A percentile compares a stretch with the other conserved stretches of the same genome.
These are phyloP conservation scores for Peniophora sp. DNA, from an alignment of 1,284 basidiomycete genomes.

Conservation along the genomic window DNA sequence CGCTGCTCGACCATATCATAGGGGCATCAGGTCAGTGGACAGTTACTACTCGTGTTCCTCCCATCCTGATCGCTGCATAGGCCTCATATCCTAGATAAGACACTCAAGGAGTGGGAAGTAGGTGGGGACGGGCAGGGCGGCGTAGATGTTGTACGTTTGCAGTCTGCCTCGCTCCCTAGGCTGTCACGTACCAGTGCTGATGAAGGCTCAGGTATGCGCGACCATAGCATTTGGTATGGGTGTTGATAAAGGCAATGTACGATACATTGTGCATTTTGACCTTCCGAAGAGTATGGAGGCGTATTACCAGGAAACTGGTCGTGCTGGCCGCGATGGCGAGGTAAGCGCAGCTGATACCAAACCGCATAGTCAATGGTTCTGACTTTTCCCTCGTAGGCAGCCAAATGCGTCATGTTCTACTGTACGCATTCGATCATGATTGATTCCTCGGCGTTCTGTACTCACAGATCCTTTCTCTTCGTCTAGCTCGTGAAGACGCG, in stretches of 20 bases:
- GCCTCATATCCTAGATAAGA: conserved; percentile 43
- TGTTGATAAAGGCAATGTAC: conserved; percentile 79
- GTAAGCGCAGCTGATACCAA: conserved; percentile 32
- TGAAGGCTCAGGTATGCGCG: conserved; percentile 37
- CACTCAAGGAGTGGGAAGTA: conserved; percentile 56
- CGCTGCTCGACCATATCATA: conserved; percentile 70
- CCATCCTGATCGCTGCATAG: conserved; percentile 23
- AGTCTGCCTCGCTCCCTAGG: background rate
- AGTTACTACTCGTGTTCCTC: background rate
- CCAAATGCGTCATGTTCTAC: conserved; percentile 78
- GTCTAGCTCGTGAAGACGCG: conserved; percentile 72
- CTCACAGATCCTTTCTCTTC: background rate
- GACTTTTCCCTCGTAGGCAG: conserved; percentile 36
- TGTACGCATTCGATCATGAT: conserved; percentile 35
- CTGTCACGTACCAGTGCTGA: background rate
- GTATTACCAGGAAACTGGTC: conserved; percentile 85
- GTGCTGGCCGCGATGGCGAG: conserved; percentile 78
- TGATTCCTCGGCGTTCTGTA: too few relatives aligned
- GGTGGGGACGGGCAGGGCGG: conserved; percentile 40
- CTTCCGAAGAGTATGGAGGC: conserved; percentile 81
- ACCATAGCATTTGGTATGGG: conserved; percentile 86
- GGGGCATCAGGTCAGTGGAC: conserved; percentile 41
- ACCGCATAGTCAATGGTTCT: conserved; percentile 1
- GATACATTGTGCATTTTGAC: conserved; percentile 76
- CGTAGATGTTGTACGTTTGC: conserved; percentile 54